phyloP scores from a whole-genome alignment of 23 red algal genomes.

The Rhodosorus marinus region DNA sequence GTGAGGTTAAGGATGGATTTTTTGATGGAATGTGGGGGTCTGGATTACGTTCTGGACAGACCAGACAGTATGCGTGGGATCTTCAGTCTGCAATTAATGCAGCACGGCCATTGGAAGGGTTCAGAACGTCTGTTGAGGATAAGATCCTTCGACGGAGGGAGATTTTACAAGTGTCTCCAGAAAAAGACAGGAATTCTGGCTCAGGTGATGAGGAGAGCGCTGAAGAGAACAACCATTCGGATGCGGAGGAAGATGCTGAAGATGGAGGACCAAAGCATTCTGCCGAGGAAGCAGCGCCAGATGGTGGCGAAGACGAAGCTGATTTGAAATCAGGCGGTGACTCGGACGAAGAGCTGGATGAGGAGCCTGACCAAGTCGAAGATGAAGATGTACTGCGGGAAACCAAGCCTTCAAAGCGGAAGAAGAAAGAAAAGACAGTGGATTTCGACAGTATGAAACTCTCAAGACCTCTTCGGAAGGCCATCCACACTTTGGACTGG shows the following conservation, averaged over 20 bases:
- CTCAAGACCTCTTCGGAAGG: constrained; percentile 41
- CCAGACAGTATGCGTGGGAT: no score
- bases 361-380: neutral
- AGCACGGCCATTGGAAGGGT: no score
- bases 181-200: no score
- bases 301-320: constrained; percentile 1
- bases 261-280: neutral
- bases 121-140: no score
- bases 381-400: neutral
- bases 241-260: neutral
- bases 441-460: constrained; percentile 39
- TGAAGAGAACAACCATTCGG: neutral
- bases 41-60: no score
- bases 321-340: neutral
- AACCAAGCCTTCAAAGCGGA: neutral
- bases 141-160: no score
- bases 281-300: neutral
- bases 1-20: no score
- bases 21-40: no score
- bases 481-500: constrained; percentile 62
- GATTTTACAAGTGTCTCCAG: no score
- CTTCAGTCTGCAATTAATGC: no score
- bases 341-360: neutral
- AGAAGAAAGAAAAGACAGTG: constrained; percentile 19
- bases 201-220: neutral